Base-by-base conservation (phyloP, 2,329 filamentous ascomycete genomes). In the Cylindrodendrum hubeiense region DNA sequence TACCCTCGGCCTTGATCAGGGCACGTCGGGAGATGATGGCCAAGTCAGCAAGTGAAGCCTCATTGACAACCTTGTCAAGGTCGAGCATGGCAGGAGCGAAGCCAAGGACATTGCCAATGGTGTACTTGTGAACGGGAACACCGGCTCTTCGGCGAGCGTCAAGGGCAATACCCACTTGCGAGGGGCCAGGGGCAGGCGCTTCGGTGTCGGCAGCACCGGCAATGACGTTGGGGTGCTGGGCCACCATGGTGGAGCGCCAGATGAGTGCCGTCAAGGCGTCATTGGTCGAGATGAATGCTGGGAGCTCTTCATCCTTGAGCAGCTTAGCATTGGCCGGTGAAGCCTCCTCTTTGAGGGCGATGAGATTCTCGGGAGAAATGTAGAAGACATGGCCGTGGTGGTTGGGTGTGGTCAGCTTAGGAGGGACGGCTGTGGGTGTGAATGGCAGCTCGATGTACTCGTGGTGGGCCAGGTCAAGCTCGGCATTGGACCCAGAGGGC, bases 361-460 rank as follows among this genome's bases (percentile, higher is more conserved):
- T 34, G 19, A 65, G 51, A 9, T 56, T 65, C 53, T 61, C 57
- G 9, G 63, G 58, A 19, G 57, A 53, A 6, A 65, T 53, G 24
- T 57, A 57, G 46, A 60, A 65, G 39, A 65, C 39, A 5, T 65
- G 57, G n/a, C 57, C 63, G 47, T 53, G 37, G 53, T 57, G 53
- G 26, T 62, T 65, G 41, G 51, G 52, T 12, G 22, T 49, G 53
- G 47, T 6, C n/a, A 65, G 41, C 63, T 65, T 65, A 17, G 63
- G 63, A 22, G 63, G 63, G 13, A 62, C 57, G 15, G 21, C 58
- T 4, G 57, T 61, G 15, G 63, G 63, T 8, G 63, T 65, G 47
- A 65, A 65, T 15, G 63, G 58, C 21, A 65, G 63, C 28, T 65
- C 63, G 24, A 65, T 46, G 26, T 65, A 65, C 41, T 65, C 63